Conservation (phyloP, 768 basidiomycete genomes). For the Lactifluus volemus region DNA sequence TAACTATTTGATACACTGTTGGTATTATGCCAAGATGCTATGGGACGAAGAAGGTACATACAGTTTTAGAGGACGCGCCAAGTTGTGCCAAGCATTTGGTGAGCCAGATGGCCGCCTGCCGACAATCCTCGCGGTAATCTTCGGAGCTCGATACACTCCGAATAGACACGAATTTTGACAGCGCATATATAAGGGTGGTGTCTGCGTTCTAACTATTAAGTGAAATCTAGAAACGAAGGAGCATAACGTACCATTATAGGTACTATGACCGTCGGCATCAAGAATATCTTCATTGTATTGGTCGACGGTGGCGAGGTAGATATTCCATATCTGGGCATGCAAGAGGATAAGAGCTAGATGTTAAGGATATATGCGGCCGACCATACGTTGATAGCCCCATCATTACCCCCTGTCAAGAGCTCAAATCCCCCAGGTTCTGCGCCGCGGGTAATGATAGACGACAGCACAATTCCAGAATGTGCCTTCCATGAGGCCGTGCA, state of each 20-base stretch:
- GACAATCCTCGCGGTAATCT: conserved; percentile 72
- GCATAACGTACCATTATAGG: conserved; percentile 5
- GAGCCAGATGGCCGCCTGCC: conserved; percentile 90
- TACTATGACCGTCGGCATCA: conserved; percentile 2
- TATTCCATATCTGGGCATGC: conserved; percentile 32
- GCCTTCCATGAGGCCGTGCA: conserved; percentile 77
- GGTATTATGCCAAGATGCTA: neutral
- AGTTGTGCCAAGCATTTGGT: conserved; percentile 82
- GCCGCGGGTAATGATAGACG: conserved; percentile 50
- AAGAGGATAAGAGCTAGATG: neutral
- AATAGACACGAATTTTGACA: conserved; percentile 81
- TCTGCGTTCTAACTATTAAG: conserved; percentile 32
- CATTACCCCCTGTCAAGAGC: conserved; percentile 77
- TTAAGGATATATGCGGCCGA: neutral
- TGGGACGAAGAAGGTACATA: neutral
- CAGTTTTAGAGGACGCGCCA: conserved; percentile 59
- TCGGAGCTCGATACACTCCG: conserved; percentile 73
- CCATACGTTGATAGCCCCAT: conserved; percentile 58
- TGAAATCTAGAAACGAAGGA: neutral
- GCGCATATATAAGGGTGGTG: conserved; percentile 64
- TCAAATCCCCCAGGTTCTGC: conserved; percentile 28
- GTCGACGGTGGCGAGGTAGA: conserved; percentile 20
- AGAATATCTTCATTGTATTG: conserved; percentile 5
- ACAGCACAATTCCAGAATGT: conserved; percentile 76
- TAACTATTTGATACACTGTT: conserved; percentile 37